Conservation (phyloP, 805 yeast genomes). For the Cyberlindnera veronae region DNA sequence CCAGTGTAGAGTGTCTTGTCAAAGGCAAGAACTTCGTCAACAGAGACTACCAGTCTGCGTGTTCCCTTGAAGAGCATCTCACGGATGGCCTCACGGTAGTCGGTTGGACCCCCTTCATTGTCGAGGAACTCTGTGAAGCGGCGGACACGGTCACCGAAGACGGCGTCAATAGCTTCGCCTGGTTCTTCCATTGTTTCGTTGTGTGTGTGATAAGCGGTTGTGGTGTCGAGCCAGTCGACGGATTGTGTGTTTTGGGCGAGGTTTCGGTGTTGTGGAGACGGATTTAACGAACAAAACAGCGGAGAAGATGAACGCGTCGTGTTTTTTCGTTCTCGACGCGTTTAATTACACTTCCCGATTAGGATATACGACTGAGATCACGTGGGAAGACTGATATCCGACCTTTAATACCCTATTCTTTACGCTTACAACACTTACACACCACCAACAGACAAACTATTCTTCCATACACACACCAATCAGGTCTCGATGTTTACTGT, state of each 20-base stretch:
- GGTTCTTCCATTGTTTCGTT: slow-evolving; percentile 22
- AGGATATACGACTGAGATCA: slow-evolving; percentile 5
- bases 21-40: slow-evolving; percentile 86
- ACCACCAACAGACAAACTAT: no score
- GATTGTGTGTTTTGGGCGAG: neutral
- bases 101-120: slow-evolving; percentile 48
- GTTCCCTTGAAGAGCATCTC: slow-evolving; percentile 66
- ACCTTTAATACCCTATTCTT: no score
- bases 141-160: slow-evolving; percentile 79
- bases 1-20: slow-evolving; percentile 79
- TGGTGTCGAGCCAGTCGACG: neutral
- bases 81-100: slow-evolving; percentile 67
- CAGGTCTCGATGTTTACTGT: no score
- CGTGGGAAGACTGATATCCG: neutral
- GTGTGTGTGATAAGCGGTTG: neutral
- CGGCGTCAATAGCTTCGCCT: slow-evolving; percentile 35
- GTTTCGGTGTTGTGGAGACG: no score
- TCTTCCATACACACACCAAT: no score
- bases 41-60: slow-evolving; percentile 65
- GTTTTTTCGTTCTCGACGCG: slow-evolving; percentile 7
- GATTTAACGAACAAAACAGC: no score
- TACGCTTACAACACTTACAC: no score
- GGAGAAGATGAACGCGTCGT: no score
- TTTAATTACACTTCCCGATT: slow-evolving; percentile 16
- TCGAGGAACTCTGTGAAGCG: slow-evolving; percentile 84